These are phyloP conservation scores for Sequoia sempervirens DNA, from an alignment of 75 land plant genomes.

Conservation along the genomic window DNA sequence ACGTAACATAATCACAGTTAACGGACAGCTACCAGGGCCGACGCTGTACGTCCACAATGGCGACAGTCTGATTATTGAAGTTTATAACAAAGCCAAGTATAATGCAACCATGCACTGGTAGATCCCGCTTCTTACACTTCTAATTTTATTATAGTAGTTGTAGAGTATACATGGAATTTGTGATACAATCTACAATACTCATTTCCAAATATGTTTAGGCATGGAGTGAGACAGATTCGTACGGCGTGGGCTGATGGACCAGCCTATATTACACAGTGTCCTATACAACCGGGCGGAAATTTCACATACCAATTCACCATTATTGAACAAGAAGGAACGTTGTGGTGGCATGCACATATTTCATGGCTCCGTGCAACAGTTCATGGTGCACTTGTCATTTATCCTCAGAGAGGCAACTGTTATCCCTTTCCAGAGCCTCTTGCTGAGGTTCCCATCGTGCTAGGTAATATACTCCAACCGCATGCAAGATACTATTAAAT, in stretches of 20 bases:
- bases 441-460: conserved; percentile 21
- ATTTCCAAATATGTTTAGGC: conserved; percentile 14
- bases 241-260: too few species aligned
- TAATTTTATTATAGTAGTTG: background rate
- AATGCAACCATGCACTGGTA: too few species aligned
- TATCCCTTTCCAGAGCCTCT: conserved; percentile 31
- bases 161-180: background rate
- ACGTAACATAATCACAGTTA: too few species aligned
- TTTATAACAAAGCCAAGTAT: too few species aligned
- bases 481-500: too few species aligned
- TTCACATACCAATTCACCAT: conserved; percentile 13
- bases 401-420: conserved; percentile 7
- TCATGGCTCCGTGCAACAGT: conserved; percentile 32
- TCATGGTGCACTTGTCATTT: conserved; percentile 30
- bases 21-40: too few species aligned
- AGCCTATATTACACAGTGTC: conserved; percentile 5
- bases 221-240: conserved; percentile 30
- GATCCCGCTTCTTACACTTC: background rate
- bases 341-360: too few species aligned
- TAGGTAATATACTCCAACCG: conserved; percentile 22
- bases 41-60: too few species aligned
- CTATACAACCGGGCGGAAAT: background rate
- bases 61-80: too few species aligned
- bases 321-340: too few species aligned
- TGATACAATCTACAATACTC: conserved; percentile 25